Conservation (phyloP, 768 basidiomycete genomes). For the Boletus sp. region DNA sequence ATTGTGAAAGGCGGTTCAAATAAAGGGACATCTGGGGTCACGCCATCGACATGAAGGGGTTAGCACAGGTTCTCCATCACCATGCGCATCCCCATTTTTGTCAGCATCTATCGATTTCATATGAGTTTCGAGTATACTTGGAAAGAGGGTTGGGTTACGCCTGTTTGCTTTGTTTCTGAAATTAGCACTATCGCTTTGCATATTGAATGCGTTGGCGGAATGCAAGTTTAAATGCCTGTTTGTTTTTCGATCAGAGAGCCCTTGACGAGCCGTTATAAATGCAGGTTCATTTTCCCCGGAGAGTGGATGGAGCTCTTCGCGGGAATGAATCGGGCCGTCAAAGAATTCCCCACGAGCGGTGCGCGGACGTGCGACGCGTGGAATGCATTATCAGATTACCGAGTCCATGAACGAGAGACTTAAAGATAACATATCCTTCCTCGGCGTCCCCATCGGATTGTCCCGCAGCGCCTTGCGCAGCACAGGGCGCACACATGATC, state of each 20-base stretch:
- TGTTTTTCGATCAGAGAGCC: background rate
- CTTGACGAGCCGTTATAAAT: background rate
- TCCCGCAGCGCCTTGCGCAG: background rate
- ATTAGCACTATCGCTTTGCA: slow-evolving; percentile 1
- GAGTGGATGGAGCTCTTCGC: slow-evolving; percentile 9
- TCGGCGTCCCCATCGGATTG: background rate
- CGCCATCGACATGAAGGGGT: slow-evolving; percentile 9
- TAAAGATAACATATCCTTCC: background rate
- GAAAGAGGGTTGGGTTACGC: background rate
- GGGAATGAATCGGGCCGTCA: slow-evolving; percentile 18
- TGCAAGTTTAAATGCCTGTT: background rate
- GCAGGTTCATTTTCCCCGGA: background rate
- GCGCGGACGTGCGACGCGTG: background rate
- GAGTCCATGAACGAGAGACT: background rate
- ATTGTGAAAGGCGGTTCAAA: slow-evolving; percentile 25
- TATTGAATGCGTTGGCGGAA: background rate
- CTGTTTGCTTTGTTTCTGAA: slow-evolving; percentile 3
- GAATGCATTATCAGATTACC: background rate
- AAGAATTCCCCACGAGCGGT: background rate
- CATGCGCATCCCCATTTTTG: background rate
- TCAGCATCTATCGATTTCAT: slow-evolving; percentile 1
- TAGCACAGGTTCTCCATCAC: background rate
- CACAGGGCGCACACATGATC: background rate
- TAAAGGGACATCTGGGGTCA: slow-evolving; percentile 10
- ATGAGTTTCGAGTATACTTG: slow-evolving; percentile 5